Conservation (phyloP, 1,284 basidiomycete species). For the Sanghuangporus sanghuang region DNA sequence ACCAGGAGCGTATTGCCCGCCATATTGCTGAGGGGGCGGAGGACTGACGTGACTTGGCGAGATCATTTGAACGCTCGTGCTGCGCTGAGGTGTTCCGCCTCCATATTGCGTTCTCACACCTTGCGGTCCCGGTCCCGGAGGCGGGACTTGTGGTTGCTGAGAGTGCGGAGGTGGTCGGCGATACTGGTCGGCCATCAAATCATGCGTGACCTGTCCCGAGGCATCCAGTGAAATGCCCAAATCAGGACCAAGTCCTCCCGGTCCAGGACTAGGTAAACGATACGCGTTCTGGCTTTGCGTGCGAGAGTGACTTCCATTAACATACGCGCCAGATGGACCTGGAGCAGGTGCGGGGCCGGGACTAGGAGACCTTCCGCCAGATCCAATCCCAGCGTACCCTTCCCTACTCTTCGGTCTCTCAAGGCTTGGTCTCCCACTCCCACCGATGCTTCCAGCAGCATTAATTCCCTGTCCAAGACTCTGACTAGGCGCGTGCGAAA, state of each 20-base stretch:
- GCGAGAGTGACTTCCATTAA: conserved; percentile 1
- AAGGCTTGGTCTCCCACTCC: conserved; percentile 28
- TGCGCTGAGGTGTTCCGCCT: conserved; percentile 10
- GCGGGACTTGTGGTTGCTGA: conserved; percentile 11
- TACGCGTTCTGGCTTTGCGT: conserved; percentile 12
- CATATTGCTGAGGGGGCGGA: conserved; percentile 4
- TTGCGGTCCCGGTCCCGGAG: background rate
- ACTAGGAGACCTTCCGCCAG: conserved; percentile 53
- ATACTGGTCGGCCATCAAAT: conserved; percentile 70
- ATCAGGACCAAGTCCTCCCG: conserved; percentile 30
- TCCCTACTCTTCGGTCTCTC: conserved; percentile 41
- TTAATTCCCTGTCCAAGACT: conserved; percentile 13
- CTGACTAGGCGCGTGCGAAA: conserved; percentile 22
- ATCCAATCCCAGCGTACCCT: conserved; percentile 77
- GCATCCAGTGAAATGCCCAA: conserved; percentile 79
- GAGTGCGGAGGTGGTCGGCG: conserved; percentile 26
- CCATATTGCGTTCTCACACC: background rate
- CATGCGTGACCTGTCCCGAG: conserved; percentile 71
- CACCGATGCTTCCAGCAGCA: conserved; percentile 35
- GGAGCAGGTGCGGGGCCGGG: conserved; percentile 45
- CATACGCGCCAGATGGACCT: conserved; percentile 34
- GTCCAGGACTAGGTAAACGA: conserved; percentile 25
- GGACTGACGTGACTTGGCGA: conserved; percentile 8
- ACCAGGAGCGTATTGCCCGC: conserved; percentile 1
- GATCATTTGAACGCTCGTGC: conserved; percentile 9